Base-by-base conservation (phyloP, 768 basidiomycete genomes). In the Panellus pusillus region DNA sequence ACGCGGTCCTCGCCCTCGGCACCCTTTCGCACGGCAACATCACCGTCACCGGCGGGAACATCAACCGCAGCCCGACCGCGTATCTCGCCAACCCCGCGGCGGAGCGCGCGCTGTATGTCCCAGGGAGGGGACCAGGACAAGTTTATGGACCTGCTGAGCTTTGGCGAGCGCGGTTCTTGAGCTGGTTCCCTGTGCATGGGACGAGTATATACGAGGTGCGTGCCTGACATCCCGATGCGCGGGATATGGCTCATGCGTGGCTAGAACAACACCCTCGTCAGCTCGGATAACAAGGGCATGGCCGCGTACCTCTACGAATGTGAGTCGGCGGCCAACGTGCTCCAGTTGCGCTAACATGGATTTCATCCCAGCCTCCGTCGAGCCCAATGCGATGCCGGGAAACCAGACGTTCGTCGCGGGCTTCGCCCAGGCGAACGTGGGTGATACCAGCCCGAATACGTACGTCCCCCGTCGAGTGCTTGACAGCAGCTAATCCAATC, bases 261-360 rank as follows among this genome's bases (percentile, higher is more conserved):
- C 19, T 57, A 90, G 87, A 92, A 91, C 65, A 91, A 90, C 58
- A 90, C 89, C 1, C 72, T 91, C n/a, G 79, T 91, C 28, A 90
- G 87, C 66, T 70, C 78, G 3, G 90, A 91, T 68, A 91, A 91
- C 73, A 91, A 92, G 66, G 90, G 90, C 37, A 90, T 91, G 87
- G 88, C 89, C 3, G 88, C 88, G 8, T 86, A 80, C 66, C 65
- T 91, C 15, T 92, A 89, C 55, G 90, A 91, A 76, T 71, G 86
- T 86, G 53, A 45, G 77, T 51, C 1, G 45, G 11, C 9, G 27
- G 19, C n/a, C 27, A 44, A 47, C 20, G n/a, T 19, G 46, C 4
- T 41, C 47, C 14, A 11, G 20, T 17, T 17, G 4, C 28, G 32
- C 44, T 40, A 37, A 47, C 47, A 48, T 39, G 40, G 38, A 35